phyloP scores from a whole-genome alignment of 2,329 filamentous ascomycete species.

The Emergomyces orientalis region DNA sequence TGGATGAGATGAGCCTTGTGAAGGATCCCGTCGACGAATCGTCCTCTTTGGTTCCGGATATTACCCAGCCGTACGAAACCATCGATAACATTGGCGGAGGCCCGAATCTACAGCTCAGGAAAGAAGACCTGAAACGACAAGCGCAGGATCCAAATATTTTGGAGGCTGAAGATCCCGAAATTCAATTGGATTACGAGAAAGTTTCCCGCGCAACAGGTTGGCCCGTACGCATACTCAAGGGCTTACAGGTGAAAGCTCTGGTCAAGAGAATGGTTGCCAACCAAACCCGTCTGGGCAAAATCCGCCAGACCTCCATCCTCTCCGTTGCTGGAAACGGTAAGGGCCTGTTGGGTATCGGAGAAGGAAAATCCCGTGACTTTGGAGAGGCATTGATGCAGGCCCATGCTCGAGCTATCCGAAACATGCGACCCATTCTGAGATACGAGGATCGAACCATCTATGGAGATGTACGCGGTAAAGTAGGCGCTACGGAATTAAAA shows the following conservation, averaged over 20 bases:
- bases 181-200: conserved; percentile 28
- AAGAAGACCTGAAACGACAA: conserved; percentile 1
- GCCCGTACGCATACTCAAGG: conserved; percentile 37
- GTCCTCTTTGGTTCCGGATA: conserved; percentile 42
- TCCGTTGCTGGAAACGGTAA: conserved; percentile 79
- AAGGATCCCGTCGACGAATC: conserved; percentile 43
- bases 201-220: conserved; percentile 51
- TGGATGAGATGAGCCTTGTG: conserved; percentile 42
- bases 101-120: conserved; percentile 16
- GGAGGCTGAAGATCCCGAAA: conserved; percentile 18
- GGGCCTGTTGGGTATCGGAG: conserved; percentile 77
- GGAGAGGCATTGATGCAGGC: conserved; percentile 62
- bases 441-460: conserved; percentile 91
- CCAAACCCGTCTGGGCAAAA: conserved; percentile 94
- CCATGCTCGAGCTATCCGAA: conserved; percentile 70
- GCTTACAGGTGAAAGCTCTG: conserved; percentile 60
- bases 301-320: conserved; percentile 64
- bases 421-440: conserved; percentile 82
- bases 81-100: conserved; percentile 21
- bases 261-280: conserved; percentile 70
- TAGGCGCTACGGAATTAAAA: conserved; percentile 77
- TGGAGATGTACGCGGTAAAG: conserved; percentile 72
- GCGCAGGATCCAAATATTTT: conserved; percentile 10
- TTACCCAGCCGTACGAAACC: conserved; percentile 39
- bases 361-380: conserved; percentile 74